phyloP scores from a whole-genome alignment of 371 early-diverging fungal genomes.

The Mortierella sp. region DNA sequence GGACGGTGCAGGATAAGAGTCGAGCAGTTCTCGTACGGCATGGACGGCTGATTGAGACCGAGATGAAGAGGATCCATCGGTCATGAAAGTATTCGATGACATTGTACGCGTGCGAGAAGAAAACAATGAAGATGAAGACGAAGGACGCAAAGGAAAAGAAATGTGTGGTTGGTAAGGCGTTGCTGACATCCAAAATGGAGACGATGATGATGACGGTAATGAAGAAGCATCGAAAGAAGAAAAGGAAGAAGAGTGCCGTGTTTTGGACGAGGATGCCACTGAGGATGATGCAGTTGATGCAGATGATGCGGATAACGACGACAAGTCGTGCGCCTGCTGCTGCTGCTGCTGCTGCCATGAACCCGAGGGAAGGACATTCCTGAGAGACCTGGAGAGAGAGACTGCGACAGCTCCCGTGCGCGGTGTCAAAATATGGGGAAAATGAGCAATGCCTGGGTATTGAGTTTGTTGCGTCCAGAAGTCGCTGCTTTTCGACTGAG shows the following conservation, averaged over 20 bases:
- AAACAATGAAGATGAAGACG: constrained; percentile 9
- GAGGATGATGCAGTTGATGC: constrained; percentile 1
- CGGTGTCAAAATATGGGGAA: constrained; percentile 13
- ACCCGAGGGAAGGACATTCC: constrained; percentile 14
- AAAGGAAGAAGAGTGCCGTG: constrained; percentile 13
- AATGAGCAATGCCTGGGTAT: constrained; percentile 41
- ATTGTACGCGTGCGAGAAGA: constrained; percentile 7
- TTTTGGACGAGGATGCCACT: constrained; percentile 8
- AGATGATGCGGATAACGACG: constrained; percentile 1
- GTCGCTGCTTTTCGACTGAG: neutral
- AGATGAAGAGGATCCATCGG: neutral
- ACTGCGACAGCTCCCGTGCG: constrained; percentile 16
- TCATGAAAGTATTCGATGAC: constrained; percentile 8
- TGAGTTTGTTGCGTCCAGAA: neutral
- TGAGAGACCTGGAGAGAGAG: constrained; percentile 10
- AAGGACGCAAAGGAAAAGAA: constrained; percentile 16
- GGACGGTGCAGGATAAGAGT: constrained; percentile 51
- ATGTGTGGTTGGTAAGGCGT: constrained; percentile 26
- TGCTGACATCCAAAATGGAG: constrained; percentile 12
- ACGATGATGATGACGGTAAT: neutral
- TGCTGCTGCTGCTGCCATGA: constrained; percentile 27
- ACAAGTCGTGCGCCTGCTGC: neutral
- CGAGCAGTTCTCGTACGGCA: constrained; percentile 46
- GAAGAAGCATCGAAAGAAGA: neutral
- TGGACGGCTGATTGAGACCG: constrained; percentile 39